A percentile compares a stretch with the other conserved stretches of the same genome.
Conservation (phyloP, 2,329 filamentous ascomycete species). For the Myriosclerotinia scirpicola region DNA sequence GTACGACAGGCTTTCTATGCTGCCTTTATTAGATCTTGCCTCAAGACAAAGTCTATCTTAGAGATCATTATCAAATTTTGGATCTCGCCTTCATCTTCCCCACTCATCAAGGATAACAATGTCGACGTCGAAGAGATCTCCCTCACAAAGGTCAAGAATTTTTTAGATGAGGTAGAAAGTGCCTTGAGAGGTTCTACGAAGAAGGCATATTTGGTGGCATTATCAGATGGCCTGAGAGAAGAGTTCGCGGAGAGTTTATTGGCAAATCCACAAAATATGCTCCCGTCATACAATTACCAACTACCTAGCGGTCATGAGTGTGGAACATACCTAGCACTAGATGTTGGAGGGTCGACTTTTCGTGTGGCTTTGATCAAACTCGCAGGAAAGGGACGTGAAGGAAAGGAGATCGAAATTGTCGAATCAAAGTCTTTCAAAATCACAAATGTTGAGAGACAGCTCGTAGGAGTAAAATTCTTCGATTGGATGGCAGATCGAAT, state of each 20-base stretch:
- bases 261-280: conserved; percentile 58
- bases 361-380: conserved; percentile 64
- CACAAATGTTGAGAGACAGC: conserved; percentile 53
- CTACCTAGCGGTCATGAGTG: conserved; percentile 60
- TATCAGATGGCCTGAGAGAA: conserved; percentile 52
- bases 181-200: conserved; percentile 52
- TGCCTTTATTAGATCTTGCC: conserved; percentile 56
- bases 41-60: conserved; percentile 59
- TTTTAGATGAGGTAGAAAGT: conserved; percentile 56
- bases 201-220: conserved; percentile 44
- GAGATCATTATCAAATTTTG: conserved; percentile 58
- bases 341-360: conserved; percentile 69
- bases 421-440: conserved; percentile 58
- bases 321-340: conserved; percentile 61
- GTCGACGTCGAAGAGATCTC: conserved; percentile 26
- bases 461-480: conserved; percentile 62
- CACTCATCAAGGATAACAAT: conserved; percentile 31
- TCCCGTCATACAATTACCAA: conserved; percentile 65
- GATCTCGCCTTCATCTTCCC: conserved; percentile 44
- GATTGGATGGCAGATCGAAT: conserved; percentile 67
- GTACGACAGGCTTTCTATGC: conserved; percentile 56
- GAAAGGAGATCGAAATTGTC: conserved; percentile 52
- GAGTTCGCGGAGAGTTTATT: conserved; percentile 56
- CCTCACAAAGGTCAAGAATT: conserved; percentile 43
- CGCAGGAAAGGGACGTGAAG: conserved; percentile 46